phyloP scores from a whole-genome alignment of 163 green algal genomes.

The Chlorella variabilis region DNA sequence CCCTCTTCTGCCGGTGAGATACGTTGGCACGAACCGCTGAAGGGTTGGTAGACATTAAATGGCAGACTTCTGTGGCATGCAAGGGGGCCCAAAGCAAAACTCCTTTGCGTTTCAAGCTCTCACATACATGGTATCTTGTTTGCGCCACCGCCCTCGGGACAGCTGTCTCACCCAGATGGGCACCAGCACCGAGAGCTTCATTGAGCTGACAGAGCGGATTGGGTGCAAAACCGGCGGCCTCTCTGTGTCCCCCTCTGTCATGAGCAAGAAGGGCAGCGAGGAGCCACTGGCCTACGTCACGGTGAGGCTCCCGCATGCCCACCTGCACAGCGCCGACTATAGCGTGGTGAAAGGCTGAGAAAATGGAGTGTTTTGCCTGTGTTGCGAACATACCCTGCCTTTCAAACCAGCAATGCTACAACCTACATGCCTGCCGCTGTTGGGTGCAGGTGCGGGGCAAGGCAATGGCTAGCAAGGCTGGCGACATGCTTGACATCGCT shows the following conservation, averaged over 20 bases:
- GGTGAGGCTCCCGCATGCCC: slow-evolving; percentile 46
- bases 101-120: background rate
- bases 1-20: slow-evolving; percentile 78
- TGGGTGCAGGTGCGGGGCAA: slow-evolving; percentile 48
- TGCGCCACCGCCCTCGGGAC: slow-evolving; percentile 30
- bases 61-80: too few species aligned
- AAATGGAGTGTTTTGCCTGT: background rate
- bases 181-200: slow-evolving; percentile 87
- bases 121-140: background rate
- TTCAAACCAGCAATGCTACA: too few species aligned
- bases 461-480: slow-evolving; percentile 86
- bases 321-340: too few species aligned
- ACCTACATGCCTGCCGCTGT: background rate
- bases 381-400: too few species aligned
- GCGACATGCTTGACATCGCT: slow-evolving; percentile 85
- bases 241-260: slow-evolving; percentile 83
- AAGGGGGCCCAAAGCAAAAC: too few species aligned
- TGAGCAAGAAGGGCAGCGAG: slow-evolving; percentile 48
- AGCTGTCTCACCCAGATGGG: slow-evolving; percentile 91
- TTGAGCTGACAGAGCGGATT: slow-evolving; percentile 97
- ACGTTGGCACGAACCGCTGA: too few species aligned
- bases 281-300: slow-evolving; percentile 86
- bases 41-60: too few species aligned
- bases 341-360: too few species aligned
- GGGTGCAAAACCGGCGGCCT: slow-evolving; percentile 96